phyloP scores from a whole-genome alignment of 2,329 filamentous ascomycete species.

The Zymoseptoria tritici region DNA sequence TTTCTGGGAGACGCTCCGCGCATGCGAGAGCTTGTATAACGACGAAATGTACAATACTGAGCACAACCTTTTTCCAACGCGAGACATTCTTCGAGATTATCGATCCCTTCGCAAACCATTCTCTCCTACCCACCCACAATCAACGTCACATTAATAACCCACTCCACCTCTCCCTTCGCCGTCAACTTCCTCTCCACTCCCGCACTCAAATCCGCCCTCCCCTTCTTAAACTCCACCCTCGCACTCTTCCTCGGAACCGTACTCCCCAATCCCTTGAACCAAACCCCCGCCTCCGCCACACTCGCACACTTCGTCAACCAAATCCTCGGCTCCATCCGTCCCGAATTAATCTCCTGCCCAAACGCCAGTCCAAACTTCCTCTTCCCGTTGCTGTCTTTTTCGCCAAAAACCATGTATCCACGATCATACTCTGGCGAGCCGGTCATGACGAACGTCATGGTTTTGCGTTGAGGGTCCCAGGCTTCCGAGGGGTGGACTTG shows the following conservation, averaged over 20 bases:
- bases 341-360: constrained; percentile 9
- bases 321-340: constrained; percentile 9
- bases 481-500: constrained; percentile 10
- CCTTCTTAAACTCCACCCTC: constrained; percentile 14
- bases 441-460: constrained; percentile 13
- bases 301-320: constrained; percentile 8
- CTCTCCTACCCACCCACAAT: background rate
- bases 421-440: constrained; percentile 12
- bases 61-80: too few relatives aligned
- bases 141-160: constrained; percentile 10
- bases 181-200: constrained; percentile 7
- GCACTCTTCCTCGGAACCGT: constrained; percentile 1
- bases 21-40: background rate
- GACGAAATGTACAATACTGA: background rate
- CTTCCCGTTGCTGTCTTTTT: constrained; percentile 7
- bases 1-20: background rate
- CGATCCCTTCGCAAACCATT: too few relatives aligned
- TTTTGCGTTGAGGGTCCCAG: constrained; percentile 2
- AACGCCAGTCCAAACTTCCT: constrained; percentile 14
- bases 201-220: constrained; percentile 8
- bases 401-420: constrained; percentile 12
- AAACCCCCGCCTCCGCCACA: background rate
- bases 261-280: constrained; percentile 4
- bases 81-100: background rate
- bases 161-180: constrained; percentile 10